phyloP scores from a whole-genome alignment of 352 stramenopile genomes.

The Phytophthora megakarya region DNA sequence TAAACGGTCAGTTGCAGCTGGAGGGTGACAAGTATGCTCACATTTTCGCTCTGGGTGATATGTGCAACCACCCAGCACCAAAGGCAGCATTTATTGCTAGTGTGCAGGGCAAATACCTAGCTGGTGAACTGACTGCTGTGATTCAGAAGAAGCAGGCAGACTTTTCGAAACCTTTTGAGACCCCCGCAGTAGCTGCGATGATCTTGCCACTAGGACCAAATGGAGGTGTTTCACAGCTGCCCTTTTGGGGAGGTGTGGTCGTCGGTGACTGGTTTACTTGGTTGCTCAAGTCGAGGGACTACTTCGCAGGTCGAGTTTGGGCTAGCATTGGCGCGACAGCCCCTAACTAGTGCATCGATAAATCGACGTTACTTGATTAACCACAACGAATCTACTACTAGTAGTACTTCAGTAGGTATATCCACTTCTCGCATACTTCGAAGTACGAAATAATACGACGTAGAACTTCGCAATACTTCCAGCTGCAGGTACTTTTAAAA shows the following conservation, averaged over 20 bases:
- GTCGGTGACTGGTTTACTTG: constrained; percentile 44
- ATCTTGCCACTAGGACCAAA: constrained; percentile 45
- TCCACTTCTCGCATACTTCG: too few relatives aligned
- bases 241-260: constrained; percentile 43
- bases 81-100: constrained; percentile 51
- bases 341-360: too few relatives aligned
- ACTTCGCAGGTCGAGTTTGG: constrained; percentile 44
- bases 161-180: constrained; percentile 31
- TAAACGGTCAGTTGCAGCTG: constrained; percentile 56
- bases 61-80: constrained; percentile 44
- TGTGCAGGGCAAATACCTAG: constrained; percentile 48
- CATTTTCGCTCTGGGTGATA: constrained; percentile 59
- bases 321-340: constrained; percentile 30
- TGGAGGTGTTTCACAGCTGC: constrained; percentile 50
- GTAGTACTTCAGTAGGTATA: too few relatives aligned
- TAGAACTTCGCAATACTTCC: too few relatives aligned
- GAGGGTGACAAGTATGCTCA: constrained; percentile 43
- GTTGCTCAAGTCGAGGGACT: constrained; percentile 49
- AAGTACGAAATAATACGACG: too few relatives aligned
- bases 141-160: constrained; percentile 30
- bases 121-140: constrained; percentile 32
- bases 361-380: too few relatives aligned
- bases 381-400: too few relatives aligned
- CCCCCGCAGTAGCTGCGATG: constrained; percentile 34
- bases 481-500: too few relatives aligned